phyloP scores from a whole-genome alignment of 139 green algal genomes.

The Coelastrella sp. region DNA sequence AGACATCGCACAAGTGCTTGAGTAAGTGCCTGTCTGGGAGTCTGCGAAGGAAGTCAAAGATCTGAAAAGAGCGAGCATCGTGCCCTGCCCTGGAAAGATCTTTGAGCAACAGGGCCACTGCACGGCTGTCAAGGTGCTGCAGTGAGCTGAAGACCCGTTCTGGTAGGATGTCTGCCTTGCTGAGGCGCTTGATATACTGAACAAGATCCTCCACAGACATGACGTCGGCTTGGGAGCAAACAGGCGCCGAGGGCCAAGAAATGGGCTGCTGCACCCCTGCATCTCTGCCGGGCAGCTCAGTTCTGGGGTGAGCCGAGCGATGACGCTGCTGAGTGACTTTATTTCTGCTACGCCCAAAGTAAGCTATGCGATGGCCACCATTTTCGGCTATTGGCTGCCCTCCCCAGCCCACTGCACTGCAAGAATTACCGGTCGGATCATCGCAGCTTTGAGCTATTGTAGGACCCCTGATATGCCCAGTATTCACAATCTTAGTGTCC shows the following conservation, averaged over 20 bases:
- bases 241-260: no score
- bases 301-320: neutral
- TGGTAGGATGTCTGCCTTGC: constrained; percentile 57
- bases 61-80: constrained; percentile 72
- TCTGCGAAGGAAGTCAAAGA: constrained; percentile 83
- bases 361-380: constrained; percentile 66
- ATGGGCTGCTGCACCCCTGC: neutral
- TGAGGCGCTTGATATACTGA: constrained; percentile 52
- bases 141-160: constrained; percentile 72
- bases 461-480: neutral
- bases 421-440: neutral
- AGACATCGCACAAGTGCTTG: constrained; percentile 80
- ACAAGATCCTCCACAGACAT: constrained; percentile 64
- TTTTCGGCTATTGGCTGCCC: constrained; percentile 75
- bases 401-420: constrained; percentile 67
- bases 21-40: constrained; percentile 65
- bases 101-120: constrained; percentile 80
- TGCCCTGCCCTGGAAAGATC: constrained; percentile 74
- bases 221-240: constrained; percentile 31
- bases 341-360: constrained; percentile 70
- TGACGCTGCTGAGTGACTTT: constrained; percentile 29
- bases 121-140: constrained; percentile 80
- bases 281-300: neutral
- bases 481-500: neutral
- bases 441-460: neutral